Evolutionary conservation across 2,329 filamentous ascomycete species (phyloP), one percentile per base, ranked within the genome.

Genomic region (Penicillium sp.): DNA sequence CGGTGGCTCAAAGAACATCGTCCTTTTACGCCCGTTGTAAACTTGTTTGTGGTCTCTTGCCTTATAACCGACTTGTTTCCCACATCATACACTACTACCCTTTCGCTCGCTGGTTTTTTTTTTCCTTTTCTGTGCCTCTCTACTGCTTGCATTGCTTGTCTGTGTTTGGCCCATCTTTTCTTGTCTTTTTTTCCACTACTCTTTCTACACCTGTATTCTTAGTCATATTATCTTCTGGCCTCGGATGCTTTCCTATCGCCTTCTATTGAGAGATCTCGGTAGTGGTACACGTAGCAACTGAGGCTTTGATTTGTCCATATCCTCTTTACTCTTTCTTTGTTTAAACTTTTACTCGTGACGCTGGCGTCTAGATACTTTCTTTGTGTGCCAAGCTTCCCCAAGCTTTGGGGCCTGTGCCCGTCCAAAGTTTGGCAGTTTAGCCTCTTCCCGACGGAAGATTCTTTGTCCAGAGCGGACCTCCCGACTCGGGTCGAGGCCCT

Each of bases 141-240:
- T 55, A 40, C 33, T 49, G 36, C 40, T 36, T 57, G 22, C 55
- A 50, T 51, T 24, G 33, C 37, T 49, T 46, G 37, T 44, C 44
- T 16, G 56, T 57, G 24, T 40, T 18, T 52, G 50, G 22, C 54
- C 6, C 5, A 16, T 60, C 41, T 49, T 58, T 54, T 60, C 54
- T 59, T 60, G 10, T n/a, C 37, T 44, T 19, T 6, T 54, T 24
- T 40, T 33, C 41, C 56, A 16, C 40, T 52, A 50, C 41, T 44
- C 46, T 55, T 49, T 27, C 36, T 16, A 24, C 44, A 54, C 43
- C 18, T 64, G 62, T 64, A 64, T 64, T 62, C 33, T 58, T 62
- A 62, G 44, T 49, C 35, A 52, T n/a, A 40, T 16, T 39, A 39
- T 39, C 18, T 46, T 22, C 54, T 62, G 50, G 27, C 35, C 53